Base-by-base conservation (phyloP, 2,329 filamentous ascomycete species). In the Ilyonectria destructans region DNA sequence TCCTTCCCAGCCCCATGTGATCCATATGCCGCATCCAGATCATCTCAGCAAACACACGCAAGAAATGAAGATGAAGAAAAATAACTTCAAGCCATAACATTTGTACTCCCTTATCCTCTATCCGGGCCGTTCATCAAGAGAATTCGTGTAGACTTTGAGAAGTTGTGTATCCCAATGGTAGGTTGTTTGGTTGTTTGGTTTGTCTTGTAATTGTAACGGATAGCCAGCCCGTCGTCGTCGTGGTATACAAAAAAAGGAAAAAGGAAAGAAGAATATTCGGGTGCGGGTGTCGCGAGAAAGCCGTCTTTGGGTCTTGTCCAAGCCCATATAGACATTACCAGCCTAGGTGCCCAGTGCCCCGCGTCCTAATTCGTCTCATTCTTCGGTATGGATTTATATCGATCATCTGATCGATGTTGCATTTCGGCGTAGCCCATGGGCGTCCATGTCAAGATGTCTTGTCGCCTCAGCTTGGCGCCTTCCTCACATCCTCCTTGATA, bases 91-190 rank as follows among this genome's bases (percentile, higher is more conserved):
- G 65, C 60, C 67, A 52, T 60, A 62, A 58, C 65, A 58, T 65
- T 67, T 74, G 58, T 76, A 76, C 74, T 74, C 74, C 73, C 71
- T 51, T 74, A 63, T 68, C 74, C 72, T 76, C 73, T 76, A 76
- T 74, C 71, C 71, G 48, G 73, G 68, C 66, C 68, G 57, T 72
- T 76, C 73, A 58, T 75, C 65, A 74, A 70, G 68, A 62, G 66
- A 74, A 60, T 66, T 76, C 58, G 67, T 69, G 56, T 67, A 68
- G 60, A 65, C 64, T 60, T 40, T 56, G 68, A 72, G 59, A 57
- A 61, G 60, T 59, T 68, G 67, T 63, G 58, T 70, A 57, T 75
- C 72, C 66, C 67, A 74, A 72, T 66, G 67, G 66, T 65, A 62
- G 65, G 56, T 60, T 69, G 26, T 54, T 62, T 56, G 58, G 21